These are phyloP conservation scores for Mycena haematopus DNA, from an alignment of 768 basidiomycete genomes.

Conservation along the genomic window DNA sequence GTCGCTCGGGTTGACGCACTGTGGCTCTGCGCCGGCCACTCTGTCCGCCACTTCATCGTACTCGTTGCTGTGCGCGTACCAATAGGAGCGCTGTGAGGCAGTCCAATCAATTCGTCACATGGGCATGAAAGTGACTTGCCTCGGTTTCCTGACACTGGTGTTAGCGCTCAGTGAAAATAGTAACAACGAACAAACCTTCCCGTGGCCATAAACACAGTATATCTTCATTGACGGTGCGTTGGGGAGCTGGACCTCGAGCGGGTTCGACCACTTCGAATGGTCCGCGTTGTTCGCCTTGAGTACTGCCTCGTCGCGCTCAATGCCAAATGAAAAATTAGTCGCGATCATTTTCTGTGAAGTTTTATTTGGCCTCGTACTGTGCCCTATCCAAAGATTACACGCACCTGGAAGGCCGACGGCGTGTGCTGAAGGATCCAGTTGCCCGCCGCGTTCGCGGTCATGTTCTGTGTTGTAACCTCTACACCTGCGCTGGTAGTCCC, in stretches of 20 bases:
- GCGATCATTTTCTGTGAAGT: slow-evolving; percentile 81
- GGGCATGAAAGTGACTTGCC: slow-evolving; percentile 45
- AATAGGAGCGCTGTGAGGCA: slow-evolving; percentile 75
- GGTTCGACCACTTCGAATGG: slow-evolving; percentile 91
- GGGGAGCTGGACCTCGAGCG: slow-evolving; percentile 86
- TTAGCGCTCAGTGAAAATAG: too few relatives aligned
- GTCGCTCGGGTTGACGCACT: slow-evolving; percentile 52
- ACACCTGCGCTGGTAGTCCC: slow-evolving; percentile 31
- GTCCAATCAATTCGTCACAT: background rate
- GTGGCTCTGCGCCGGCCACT: slow-evolving; percentile 35
- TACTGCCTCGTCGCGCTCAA: slow-evolving; percentile 75
- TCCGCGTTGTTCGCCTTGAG: slow-evolving; percentile 68
- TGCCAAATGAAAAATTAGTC: slow-evolving; percentile 87
- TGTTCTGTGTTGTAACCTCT: slow-evolving; percentile 50
- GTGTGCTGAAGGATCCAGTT: slow-evolving; percentile 88
- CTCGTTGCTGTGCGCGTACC: slow-evolving; percentile 71
- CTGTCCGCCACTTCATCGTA: slow-evolving; percentile 65
- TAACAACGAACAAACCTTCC: slow-evolving; percentile 54
- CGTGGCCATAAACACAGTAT: slow-evolving; percentile 93
- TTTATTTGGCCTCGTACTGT: slow-evolving; percentile 2
- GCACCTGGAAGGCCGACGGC: slow-evolving; percentile 76
- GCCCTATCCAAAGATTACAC: slow-evolving; percentile 19
- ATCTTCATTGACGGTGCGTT: slow-evolving; percentile 91
- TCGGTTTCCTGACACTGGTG: slow-evolving; percentile 89
- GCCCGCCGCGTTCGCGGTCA: slow-evolving; percentile 79